These are phyloP conservation scores for Leccinum olivaceopallidum DNA, from an alignment of 768 basidiomycete species.

Conservation along the genomic window DNA sequence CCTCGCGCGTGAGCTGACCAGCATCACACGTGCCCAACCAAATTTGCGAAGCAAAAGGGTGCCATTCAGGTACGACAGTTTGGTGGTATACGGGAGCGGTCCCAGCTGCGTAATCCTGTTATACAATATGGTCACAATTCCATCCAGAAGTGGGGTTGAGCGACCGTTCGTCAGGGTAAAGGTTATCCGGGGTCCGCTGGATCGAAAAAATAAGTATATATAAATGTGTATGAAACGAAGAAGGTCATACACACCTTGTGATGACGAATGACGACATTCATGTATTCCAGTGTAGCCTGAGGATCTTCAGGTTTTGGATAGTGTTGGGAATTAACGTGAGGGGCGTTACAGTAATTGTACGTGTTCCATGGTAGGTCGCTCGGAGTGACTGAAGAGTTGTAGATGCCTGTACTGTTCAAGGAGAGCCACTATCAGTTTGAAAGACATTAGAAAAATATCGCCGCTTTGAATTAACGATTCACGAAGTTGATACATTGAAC, in stretches of 20 bases:
- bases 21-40: slow-evolving; percentile 51
- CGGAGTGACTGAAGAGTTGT: slow-evolving; percentile 47
- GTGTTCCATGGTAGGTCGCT: slow-evolving; percentile 45
- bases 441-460: neutral
- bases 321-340: slow-evolving; percentile 43
- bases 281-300: slow-evolving; percentile 38
- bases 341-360: slow-evolving; percentile 55
- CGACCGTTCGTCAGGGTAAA: slow-evolving; percentile 43
- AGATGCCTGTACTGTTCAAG: slow-evolving; percentile 35
- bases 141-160: slow-evolving; percentile 41
- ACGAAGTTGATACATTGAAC: neutral
- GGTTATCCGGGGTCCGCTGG: slow-evolving; percentile 51
- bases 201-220: neutral
- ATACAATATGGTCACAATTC: slow-evolving; percentile 41
- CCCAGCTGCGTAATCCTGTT: slow-evolving; percentile 41
- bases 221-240: neutral
- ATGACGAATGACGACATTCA: slow-evolving; percentile 46
- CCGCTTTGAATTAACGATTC: neutral
- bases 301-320: slow-evolving; percentile 34
- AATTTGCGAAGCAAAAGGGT: slow-evolving; percentile 44
- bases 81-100: slow-evolving; percentile 41
- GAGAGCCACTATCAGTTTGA: slow-evolving; percentile 10
- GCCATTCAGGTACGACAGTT: slow-evolving; percentile 38
- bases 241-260: slow-evolving; percentile 44
- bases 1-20: slow-evolving; percentile 48